Evolutionary conservation across 1,284 basidiomycete genomes (phyloP), one percentile per base, ranked within the genome.

Genomic region (Cryptococcus deneoformans): DNA sequence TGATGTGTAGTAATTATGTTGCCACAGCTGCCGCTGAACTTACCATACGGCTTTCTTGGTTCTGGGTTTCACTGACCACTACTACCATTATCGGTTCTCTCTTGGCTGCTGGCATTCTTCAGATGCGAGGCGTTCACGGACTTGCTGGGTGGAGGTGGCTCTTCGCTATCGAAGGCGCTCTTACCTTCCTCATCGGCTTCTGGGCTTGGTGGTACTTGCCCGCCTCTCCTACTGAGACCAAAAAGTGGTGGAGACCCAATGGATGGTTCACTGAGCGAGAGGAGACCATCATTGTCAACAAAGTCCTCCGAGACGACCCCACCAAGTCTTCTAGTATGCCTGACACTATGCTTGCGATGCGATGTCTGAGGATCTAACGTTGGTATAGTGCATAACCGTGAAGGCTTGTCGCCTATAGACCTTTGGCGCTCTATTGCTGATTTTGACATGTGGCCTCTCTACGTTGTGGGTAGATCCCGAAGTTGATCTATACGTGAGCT

Each of bases 301-400:
- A 24, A 45, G 52, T 51, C 12, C 45, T 69, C 14, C 59, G 67
- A 16, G 67, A 69, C 49, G 69, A 71, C 52, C 66, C 65, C 1
- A 63, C 61, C 10, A 67, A 71, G 48, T 49, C 48, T 50, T 53
- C 46, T 35, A 50, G 20, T 20, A 20, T 20, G 20, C 20, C 20
- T 20, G 20, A n/a, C 38, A 52, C 20, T 20, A 20, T 20, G 20
- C 20, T 20, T 20, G 20, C 20, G 12, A 46, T 38, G 38, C n/a
- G 34, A 11, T 11, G 20, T 20, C 20, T 20, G 20, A 20, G 20
- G 20, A 20, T 20, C 20, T 20, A 20, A 20, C 20, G 20, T 20
- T 20, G 20, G 20, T 20, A 20, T 20, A 20, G 20, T 90, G 88
- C 86, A 89, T 76, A 90, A 90, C 62, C 83, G 88, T 24, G 82